Conservation (phyloP, 257 asterid genomes). For the Ajuga chamaepitys region DNA sequence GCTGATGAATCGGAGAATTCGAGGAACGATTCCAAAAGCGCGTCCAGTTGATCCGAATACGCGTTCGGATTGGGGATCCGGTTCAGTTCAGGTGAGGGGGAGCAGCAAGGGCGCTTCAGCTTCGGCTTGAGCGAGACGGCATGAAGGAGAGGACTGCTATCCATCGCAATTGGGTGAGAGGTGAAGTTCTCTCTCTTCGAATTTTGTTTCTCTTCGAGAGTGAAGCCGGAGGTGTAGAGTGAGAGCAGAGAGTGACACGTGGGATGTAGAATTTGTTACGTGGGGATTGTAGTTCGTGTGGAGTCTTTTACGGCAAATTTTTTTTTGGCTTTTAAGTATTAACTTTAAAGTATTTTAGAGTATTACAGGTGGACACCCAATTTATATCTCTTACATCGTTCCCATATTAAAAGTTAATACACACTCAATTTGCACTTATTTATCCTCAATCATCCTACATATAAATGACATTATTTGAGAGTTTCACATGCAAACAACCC, state of each 20-base stretch:
- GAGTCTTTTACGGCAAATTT: too few species aligned
- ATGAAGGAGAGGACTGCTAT: constrained; percentile 36
- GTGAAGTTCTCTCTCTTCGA: background rate
- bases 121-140: constrained; percentile 38
- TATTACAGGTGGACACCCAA: too few species aligned
- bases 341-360: too few species aligned
- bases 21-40: constrained; percentile 51
- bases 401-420: too few species aligned
- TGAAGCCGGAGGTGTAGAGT: constrained; percentile 11
- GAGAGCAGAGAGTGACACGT: constrained; percentile 32
- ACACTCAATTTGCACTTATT: too few species aligned
- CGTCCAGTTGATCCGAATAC: constrained; percentile 35
- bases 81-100: constrained; percentile 14
- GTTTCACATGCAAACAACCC: too few species aligned
- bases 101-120: constrained; percentile 59
- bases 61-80: constrained; percentile 10
- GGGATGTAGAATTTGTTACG: constrained; percentile 15
- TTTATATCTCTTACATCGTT: too few species aligned
- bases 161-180: constrained; percentile 37
- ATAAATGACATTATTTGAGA: too few species aligned
- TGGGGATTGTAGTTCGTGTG: background rate
- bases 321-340: too few species aligned
- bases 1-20: constrained; percentile 42
- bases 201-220: background rate
- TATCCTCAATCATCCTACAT: too few species aligned